These are phyloP conservation scores for Tricholoma bakamatsutake DNA, from an alignment of 768 basidiomycete species.

Conservation along the genomic window DNA sequence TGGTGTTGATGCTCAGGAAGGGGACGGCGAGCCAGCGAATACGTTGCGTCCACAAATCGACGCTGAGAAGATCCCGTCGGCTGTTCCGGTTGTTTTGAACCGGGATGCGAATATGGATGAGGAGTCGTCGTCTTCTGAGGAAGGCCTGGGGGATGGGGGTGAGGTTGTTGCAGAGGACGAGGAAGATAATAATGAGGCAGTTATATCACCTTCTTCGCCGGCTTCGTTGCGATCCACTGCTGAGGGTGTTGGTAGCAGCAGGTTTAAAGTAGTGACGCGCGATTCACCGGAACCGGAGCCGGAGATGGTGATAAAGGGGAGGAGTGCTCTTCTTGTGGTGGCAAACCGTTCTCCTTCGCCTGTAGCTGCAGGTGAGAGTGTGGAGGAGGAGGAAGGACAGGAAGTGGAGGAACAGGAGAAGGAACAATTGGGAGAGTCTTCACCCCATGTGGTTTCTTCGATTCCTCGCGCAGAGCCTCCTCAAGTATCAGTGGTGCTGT, in stretches of 20 bases:
- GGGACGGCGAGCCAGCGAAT: not conserved
- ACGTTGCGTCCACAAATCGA: not conserved
- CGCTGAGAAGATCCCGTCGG: not conserved
- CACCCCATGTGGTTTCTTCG: slow-evolving; percentile 13
- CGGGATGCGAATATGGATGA: not conserved
- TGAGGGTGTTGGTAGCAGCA: not conserved
- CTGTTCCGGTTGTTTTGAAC: not conserved
- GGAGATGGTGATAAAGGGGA: slow-evolving; percentile 7
- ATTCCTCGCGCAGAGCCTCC: not conserved
- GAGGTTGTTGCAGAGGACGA: not conserved
- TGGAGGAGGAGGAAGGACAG: slow-evolving; percentile 4
- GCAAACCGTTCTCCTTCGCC: slow-evolving; percentile 24
- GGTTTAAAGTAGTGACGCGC: not conserved
- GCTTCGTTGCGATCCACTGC: not conserved
- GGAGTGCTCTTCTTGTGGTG: slow-evolving; percentile 12
- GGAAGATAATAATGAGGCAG: slow-evolving; percentile 3
- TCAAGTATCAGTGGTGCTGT: slow-evolving; percentile 2
- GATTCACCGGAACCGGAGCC: slow-evolving; percentile 17
- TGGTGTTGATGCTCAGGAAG: not conserved
- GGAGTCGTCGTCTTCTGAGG: not conserved
- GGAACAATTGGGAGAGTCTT: slow-evolving; percentile 4
- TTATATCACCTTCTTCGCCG: slow-evolving; percentile 11
- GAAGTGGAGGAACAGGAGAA: slow-evolving; percentile 1
- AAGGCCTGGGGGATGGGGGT: not conserved
- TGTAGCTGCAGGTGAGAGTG: not conserved